Conservation (phyloP, 768 basidiomycete species). For the Tricholoma hemisulphureum region DNA sequence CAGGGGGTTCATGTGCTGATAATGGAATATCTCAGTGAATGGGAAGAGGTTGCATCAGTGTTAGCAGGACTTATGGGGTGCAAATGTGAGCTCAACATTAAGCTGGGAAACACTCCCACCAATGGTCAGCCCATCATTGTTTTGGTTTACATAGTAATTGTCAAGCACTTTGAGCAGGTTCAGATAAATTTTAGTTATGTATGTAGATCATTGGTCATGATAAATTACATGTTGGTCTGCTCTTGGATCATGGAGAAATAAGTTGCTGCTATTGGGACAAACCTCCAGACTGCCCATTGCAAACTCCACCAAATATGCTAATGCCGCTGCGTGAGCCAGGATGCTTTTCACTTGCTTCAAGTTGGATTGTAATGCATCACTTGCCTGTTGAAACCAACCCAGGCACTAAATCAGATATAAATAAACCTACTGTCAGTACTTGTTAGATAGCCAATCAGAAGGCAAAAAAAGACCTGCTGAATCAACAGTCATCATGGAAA, state of each 20-base stretch:
- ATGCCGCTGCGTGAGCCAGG: not conserved
- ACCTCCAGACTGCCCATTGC: not conserved
- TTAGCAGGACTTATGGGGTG: not conserved
- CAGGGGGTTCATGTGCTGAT: not conserved
- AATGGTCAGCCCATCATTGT: not conserved
- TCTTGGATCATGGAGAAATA: not conserved
- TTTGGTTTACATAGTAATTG: not conserved
- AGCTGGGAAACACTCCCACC: not conserved
- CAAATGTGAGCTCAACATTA: not conserved
- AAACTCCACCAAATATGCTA: not conserved
- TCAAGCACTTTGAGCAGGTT: not conserved
- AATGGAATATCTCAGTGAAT: not conserved
- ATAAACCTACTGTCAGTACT: not conserved
- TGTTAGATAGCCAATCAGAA: not conserved
- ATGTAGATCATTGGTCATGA: not conserved
- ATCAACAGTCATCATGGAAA: not conserved
- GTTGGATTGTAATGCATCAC: not conserved
- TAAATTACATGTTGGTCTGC: not conserved
- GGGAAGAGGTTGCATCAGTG: not conserved
- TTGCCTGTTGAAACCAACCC: no score
- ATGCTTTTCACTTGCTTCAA: not conserved
- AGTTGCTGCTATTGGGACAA: not conserved
- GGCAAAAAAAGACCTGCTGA: not conserved
- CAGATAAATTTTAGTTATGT: not conserved
- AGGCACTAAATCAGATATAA: no score